phyloP scores from a whole-genome alignment of 768 basidiomycete species.

The Candolleomyces efflorescens region DNA sequence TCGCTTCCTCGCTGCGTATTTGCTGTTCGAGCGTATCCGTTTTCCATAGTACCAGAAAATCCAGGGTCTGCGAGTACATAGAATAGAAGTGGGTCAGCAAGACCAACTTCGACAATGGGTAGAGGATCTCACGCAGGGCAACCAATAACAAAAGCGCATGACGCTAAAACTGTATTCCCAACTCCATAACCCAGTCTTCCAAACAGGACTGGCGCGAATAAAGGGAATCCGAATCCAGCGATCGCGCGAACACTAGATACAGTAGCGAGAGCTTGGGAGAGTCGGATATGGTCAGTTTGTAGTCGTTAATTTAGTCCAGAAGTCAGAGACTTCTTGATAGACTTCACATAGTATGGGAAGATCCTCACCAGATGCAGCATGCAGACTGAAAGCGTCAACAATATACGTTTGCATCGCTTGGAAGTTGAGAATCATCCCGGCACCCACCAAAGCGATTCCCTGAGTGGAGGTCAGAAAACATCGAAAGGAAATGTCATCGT shows the following conservation, averaged over 20 bases:
- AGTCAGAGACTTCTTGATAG: too few relatives aligned
- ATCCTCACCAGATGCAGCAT: neutral
- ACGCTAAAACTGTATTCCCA: slow-evolving; percentile 62
- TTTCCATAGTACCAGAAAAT: slow-evolving; percentile 29
- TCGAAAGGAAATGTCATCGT: neutral
- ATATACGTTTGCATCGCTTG: slow-evolving; percentile 55
- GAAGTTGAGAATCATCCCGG: slow-evolving; percentile 27
- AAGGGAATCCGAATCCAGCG: slow-evolving; percentile 59
- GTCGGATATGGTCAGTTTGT: too few relatives aligned
- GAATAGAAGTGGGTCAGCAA: too few relatives aligned
- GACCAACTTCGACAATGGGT: neutral
- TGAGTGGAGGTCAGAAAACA: neutral
- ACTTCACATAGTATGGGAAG: too few relatives aligned
- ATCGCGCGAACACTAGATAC: slow-evolving; percentile 51
- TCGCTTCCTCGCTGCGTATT: too few relatives aligned
- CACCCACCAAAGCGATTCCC: slow-evolving; percentile 6
- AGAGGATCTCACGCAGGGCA: slow-evolving; percentile 36
- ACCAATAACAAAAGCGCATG: too few relatives aligned
- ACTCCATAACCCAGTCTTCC: slow-evolving; percentile 43
- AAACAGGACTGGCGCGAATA: slow-evolving; percentile 60
- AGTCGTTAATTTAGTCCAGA: too few relatives aligned
- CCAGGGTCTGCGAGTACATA: too few relatives aligned
- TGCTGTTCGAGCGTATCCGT: too few relatives aligned
- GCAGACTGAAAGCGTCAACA: slow-evolving; percentile 34
- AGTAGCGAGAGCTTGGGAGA: slow-evolving; percentile 59